phyloP scores from a whole-genome alignment of 192 early-diverging fungal species.

The Dispira simplex region DNA sequence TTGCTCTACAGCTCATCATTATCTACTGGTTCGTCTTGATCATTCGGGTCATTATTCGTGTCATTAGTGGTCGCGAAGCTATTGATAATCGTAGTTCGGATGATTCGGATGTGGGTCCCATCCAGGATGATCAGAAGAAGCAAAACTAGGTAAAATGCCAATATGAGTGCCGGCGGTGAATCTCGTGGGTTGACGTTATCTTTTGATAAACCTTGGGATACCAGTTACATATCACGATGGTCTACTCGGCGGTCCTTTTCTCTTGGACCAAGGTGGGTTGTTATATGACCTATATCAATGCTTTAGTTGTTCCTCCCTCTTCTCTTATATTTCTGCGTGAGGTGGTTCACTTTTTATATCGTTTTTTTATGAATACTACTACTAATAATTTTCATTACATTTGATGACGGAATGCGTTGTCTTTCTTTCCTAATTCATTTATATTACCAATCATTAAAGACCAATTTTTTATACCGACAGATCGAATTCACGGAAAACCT shows the following conservation, averaged over 20 bases:
- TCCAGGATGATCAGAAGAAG: not conserved
- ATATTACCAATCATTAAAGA: no score
- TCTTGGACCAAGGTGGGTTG: not conserved
- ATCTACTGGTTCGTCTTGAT: conserved; percentile 70
- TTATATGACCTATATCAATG: no score
- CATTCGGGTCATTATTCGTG: conserved; percentile 36
- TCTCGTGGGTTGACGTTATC: not conserved
- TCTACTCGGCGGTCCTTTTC: not conserved
- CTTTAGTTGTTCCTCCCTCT: no score
- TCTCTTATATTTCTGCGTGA: no score
- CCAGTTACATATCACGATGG: not conserved
- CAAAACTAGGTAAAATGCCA: not conserved
- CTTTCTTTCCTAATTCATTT: no score
- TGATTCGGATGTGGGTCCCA: not conserved
- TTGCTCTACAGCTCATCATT: conserved; percentile 46
- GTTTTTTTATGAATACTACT: no score
- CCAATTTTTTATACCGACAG: no score
- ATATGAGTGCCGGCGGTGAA: not conserved
- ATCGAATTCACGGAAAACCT: no score
- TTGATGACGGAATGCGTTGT: no score
- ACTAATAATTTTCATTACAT: no score
- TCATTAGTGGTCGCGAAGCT: conserved; percentile 43
- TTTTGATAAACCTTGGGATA: not conserved
- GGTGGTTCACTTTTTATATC: no score
- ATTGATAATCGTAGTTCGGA: conserved; percentile 39